These are phyloP conservation scores for Pichia sp. DNA, from an alignment of 1,139 yeast species.

Conservation along the genomic window DNA sequence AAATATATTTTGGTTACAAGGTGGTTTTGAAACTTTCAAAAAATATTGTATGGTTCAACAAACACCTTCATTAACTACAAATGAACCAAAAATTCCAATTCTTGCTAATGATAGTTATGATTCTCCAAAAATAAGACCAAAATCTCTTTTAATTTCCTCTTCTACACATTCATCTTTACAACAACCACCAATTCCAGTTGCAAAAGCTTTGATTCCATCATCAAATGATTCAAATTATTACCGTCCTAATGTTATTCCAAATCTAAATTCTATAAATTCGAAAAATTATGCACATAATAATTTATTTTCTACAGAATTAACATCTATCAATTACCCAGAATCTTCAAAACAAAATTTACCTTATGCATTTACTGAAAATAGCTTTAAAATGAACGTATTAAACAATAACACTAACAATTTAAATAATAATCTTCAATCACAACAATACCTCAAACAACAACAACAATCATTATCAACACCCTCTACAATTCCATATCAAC, in stretches of 20 bases:
- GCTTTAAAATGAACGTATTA: too few species aligned
- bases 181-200: conserved; percentile 10
- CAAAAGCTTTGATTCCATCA: conserved; percentile 1
- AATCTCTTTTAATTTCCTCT: background rate
- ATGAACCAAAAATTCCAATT: background rate
- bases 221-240: background rate
- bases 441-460: background rate
- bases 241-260: too few species aligned
- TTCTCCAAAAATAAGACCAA: background rate
- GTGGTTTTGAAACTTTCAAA: conserved; percentile 15
- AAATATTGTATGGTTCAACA: background rate
- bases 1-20: conserved; percentile 13
- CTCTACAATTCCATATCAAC: background rate
- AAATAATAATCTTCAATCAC: too few species aligned
- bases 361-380: too few species aligned
- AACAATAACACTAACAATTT: too few species aligned
- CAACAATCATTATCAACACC: too few species aligned
- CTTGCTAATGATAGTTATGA: background rate
- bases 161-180: background rate
- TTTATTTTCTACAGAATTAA: background rate
- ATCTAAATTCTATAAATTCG: too few species aligned
- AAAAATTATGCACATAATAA: background rate
- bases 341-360: background rate
- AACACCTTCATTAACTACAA: background rate
- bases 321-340: too few species aligned